phyloP scores from a whole-genome alignment of 345 rosid genomes.

The Sisymbrium irio region DNA sequence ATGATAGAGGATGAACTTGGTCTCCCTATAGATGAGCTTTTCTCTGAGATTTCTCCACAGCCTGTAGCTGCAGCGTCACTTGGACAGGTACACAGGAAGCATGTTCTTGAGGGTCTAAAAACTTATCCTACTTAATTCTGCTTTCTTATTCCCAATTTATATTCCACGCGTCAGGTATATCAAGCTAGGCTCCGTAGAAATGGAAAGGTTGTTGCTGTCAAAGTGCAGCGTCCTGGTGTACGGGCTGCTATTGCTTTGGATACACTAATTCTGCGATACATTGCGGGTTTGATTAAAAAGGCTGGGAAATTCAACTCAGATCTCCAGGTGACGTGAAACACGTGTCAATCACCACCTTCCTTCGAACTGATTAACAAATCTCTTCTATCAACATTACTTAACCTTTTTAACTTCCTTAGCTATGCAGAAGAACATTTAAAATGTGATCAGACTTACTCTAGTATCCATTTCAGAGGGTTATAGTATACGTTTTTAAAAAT shows the following conservation, averaged over 20 bases:
- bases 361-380: neutral
- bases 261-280: conserved; percentile 70
- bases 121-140: neutral
- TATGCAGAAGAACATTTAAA: neutral
- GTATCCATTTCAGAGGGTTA: neutral
- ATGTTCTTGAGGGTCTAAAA: conserved; percentile 1
- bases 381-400: neutral
- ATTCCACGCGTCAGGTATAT: conserved; percentile 60
- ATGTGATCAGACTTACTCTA: conserved; percentile 6
- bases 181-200: conserved; percentile 74
- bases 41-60: conserved; percentile 90
- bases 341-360: neutral
- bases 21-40: conserved; percentile 59
- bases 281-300: conserved; percentile 70
- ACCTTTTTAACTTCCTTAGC: neutral
- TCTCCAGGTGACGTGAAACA: conserved; percentile 57
- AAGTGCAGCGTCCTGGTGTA: conserved; percentile 96
- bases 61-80: conserved; percentile 94
- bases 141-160: neutral
- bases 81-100: conserved; percentile 60
- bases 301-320: conserved; percentile 76
- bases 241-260: conserved; percentile 90
- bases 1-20: conserved; percentile 80
- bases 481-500: neutral
- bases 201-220: conserved; percentile 77